A percentile compares a stretch with the other conserved stretches of the same genome.
phyloP scores from a whole-genome alignment of 164 flowering plant genomes.

The Macadamia integrifolia region DNA sequence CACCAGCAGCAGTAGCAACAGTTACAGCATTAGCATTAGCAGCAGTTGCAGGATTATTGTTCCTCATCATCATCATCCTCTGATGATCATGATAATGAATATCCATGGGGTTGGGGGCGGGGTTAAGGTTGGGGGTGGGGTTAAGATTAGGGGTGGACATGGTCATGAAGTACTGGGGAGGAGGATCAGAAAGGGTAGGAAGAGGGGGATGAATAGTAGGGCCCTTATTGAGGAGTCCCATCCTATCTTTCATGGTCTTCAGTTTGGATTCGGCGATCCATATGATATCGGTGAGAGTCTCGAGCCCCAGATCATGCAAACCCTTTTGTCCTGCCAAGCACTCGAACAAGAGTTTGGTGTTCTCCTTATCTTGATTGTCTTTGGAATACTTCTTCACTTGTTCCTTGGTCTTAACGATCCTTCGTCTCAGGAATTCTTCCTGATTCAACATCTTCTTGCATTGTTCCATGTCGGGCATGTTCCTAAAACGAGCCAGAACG shows the following conservation, averaged over 20 bases:
- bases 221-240: slow-evolving; percentile 2
- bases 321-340: slow-evolving; percentile 26
- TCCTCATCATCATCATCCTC: too few species aligned
- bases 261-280: slow-evolving; percentile 39
- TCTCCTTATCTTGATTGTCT: slow-evolving; percentile 48
- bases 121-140: too few species aligned
- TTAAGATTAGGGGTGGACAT: too few species aligned
- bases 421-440: slow-evolving; percentile 45
- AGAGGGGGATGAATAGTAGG: neutral
- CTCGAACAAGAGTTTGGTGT: slow-evolving; percentile 35
- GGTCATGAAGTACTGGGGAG: too few species aligned
- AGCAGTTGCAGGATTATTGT: too few species aligned
- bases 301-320: slow-evolving; percentile 15
- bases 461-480: slow-evolving; percentile 62
- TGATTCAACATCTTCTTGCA: slow-evolving; percentile 73
- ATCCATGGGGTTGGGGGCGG: too few species aligned
- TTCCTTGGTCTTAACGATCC: slow-evolving; percentile 39
- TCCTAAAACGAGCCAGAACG: slow-evolving; percentile 35
- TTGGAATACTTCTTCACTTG: slow-evolving; percentile 39
- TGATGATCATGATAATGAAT: too few species aligned
- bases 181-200: too few species aligned
- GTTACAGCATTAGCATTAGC: too few species aligned
- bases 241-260: slow-evolving; percentile 31
- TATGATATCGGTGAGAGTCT: slow-evolving; percentile 41
- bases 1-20: too few species aligned